phyloP scores from a whole-genome alignment of 2,329 filamentous ascomycete species.

The Diaporthe citrichinensis region DNA sequence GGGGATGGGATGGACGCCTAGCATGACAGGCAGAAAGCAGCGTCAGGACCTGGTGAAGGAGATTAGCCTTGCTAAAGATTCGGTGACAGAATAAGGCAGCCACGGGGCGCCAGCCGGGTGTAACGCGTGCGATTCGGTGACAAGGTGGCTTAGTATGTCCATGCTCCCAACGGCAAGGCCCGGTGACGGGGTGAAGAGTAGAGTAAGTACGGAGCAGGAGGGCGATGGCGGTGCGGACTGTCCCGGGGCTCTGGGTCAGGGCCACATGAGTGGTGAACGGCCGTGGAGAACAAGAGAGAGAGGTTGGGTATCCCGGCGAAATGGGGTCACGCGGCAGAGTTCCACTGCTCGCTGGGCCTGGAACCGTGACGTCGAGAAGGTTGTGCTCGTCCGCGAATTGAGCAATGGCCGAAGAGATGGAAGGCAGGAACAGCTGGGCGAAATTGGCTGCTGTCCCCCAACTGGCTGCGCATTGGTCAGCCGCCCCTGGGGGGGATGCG shows the following conservation, averaged over 20 bases:
- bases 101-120: constrained; percentile 14
- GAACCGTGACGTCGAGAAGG: background rate
- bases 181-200: constrained; percentile 4
- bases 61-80: background rate
- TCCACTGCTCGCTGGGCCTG: background rate
- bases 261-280: background rate
- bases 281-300: background rate
- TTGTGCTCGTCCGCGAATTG: constrained; percentile 1
- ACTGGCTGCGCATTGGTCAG: constrained; percentile 9
- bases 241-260: constrained; percentile 3
- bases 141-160: background rate
- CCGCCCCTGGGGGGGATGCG: background rate
- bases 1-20: background rate
- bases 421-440: background rate
- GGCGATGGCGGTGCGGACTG: background rate
- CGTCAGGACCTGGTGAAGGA: background rate
- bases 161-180: constrained; percentile 1
- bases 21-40: constrained; percentile 28
- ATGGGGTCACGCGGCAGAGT: background rate
- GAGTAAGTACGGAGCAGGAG: constrained; percentile 16
- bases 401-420: background rate
- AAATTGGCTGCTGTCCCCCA: background rate
- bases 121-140: constrained; percentile 14
- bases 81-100: constrained; percentile 28
- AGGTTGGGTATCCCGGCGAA: background rate